Percentiles rank a stretch among this genome's conserved stretches.
These are phyloP conservation scores for Penicillium herquei DNA, from an alignment of 495 filamentous ascomycete genomes.

Conservation along the genomic window DNA sequence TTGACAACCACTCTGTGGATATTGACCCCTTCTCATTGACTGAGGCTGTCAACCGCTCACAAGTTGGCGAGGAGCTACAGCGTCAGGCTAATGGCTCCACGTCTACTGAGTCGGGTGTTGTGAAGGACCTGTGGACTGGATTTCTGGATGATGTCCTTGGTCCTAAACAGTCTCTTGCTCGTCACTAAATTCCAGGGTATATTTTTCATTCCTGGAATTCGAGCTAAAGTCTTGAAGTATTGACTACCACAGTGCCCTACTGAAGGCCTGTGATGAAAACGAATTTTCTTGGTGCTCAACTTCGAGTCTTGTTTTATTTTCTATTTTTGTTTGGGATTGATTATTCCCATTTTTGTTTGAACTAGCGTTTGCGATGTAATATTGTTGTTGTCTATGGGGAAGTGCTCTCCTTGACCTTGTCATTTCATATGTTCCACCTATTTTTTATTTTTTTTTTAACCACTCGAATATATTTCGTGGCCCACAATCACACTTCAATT, in stretches of 20 bases:
- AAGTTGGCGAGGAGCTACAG: constrained; percentile 37
- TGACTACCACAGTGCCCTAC: too few species aligned
- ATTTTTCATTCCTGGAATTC: too few species aligned
- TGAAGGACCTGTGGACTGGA: constrained; percentile 52
- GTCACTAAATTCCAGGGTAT: constrained; percentile 11
- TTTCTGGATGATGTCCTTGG: constrained; percentile 61
- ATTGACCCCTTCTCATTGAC: constrained; percentile 60
- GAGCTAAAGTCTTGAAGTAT: too few species aligned
- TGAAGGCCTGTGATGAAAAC: constrained; percentile 9
- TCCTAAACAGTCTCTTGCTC: constrained; percentile 27
- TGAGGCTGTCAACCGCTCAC: constrained; percentile 46
- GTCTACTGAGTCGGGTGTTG: constrained; percentile 35
- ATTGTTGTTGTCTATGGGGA: constrained; percentile 5
- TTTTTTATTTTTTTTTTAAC: not conserved
- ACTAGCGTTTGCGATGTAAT: constrained; percentile 8
- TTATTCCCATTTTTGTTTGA: not conserved
- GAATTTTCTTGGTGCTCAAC: constrained; percentile 14
- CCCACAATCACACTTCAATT: not conserved
- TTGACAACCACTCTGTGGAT: constrained; percentile 55
- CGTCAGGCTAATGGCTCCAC: constrained; percentile 20
- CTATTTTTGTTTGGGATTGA: not conserved
- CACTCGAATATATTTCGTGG: not conserved
- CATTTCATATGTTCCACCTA: not conserved
- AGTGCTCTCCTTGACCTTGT: constrained; percentile 2
- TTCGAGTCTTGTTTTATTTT: not conserved